Evolutionary conservation across 176 grass and related monocot species (phyloP).

Genomic region (Oryza australiensis): DNA sequence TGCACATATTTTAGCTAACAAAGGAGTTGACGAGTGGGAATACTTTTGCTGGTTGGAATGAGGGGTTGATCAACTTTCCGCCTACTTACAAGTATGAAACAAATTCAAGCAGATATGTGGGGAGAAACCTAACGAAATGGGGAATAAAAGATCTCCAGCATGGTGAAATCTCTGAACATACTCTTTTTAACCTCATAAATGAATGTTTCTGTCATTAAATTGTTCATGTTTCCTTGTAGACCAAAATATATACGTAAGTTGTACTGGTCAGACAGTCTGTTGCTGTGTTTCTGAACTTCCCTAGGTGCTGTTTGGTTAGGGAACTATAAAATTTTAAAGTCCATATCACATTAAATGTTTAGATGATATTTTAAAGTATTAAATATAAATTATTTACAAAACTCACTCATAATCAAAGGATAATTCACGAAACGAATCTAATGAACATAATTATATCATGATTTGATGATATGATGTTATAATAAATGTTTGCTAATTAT

Average conservation of each 20-base stretch:
- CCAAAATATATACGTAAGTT: no score
- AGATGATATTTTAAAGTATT: no score
- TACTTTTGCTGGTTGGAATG: conserved; percentile 70
- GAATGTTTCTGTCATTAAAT: not conserved
- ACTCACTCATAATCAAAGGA: no score
- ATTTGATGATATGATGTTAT: no score
- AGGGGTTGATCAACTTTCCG: conserved; percentile 55
- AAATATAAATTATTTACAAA: no score
- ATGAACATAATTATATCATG: no score
- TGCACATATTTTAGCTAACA: conserved; percentile 35
- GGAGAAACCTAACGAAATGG: conserved; percentile 50
- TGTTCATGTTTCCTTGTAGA: no score
- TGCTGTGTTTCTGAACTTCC: not conserved
- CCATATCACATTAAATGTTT: no score
- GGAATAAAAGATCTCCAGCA: conserved; percentile 67
- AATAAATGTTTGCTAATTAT: no score
- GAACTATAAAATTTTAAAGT: no score
- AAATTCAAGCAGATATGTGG: conserved; percentile 57
- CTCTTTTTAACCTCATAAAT: not conserved
- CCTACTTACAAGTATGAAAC: conserved; percentile 71
- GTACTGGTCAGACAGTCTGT: not conserved
- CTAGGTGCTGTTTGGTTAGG: no score
- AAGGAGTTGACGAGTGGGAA: conserved; percentile 60
- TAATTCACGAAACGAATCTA: no score
- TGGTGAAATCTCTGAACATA: conserved; percentile 43